phyloP scores from a whole-genome alignment of 768 basidiomycete genomes.

The Tricholoma furcatifolium region DNA sequence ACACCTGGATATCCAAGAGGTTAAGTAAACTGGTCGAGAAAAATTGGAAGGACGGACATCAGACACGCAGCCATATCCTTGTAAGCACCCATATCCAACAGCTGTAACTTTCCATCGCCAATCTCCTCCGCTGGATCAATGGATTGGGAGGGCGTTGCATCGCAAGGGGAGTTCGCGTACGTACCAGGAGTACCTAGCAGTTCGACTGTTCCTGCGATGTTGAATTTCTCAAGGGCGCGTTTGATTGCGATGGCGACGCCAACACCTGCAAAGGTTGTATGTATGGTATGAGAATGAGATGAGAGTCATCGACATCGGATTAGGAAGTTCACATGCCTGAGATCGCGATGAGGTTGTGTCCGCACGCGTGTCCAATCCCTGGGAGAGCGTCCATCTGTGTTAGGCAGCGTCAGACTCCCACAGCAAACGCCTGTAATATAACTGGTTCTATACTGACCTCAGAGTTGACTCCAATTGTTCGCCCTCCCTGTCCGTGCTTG shows the following conservation, averaged over 20 bases:
- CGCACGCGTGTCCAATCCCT: background rate
- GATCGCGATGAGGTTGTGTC: background rate
- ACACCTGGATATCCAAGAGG: constrained; percentile 47
- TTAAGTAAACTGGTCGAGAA: background rate
- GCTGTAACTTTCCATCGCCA: constrained; percentile 67
- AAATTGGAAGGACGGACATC: constrained; percentile 62
- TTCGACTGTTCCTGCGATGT: constrained; percentile 68
- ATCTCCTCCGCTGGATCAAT: constrained; percentile 67
- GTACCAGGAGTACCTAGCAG: constrained; percentile 78
- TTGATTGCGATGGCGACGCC: constrained; percentile 24
- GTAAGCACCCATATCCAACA: constrained; percentile 74
- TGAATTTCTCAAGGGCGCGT: constrained; percentile 54
- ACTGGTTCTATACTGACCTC: constrained; percentile 61
- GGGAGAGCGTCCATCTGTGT: background rate
- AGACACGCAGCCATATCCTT: constrained; percentile 74
- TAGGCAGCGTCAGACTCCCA: no score
- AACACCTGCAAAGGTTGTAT: constrained; percentile 13
- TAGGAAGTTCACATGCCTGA: background rate
- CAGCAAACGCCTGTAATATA: background rate
- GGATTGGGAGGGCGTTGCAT: background rate
- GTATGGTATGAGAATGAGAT: background rate
- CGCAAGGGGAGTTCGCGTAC: no score
- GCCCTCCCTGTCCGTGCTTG: constrained; percentile 61
- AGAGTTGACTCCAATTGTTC: constrained; percentile 76
- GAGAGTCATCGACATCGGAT: background rate